These are phyloP conservation scores for Ogataea hybrid DNA, from an alignment of 1,139 yeast genomes.

Conservation along the genomic window DNA sequence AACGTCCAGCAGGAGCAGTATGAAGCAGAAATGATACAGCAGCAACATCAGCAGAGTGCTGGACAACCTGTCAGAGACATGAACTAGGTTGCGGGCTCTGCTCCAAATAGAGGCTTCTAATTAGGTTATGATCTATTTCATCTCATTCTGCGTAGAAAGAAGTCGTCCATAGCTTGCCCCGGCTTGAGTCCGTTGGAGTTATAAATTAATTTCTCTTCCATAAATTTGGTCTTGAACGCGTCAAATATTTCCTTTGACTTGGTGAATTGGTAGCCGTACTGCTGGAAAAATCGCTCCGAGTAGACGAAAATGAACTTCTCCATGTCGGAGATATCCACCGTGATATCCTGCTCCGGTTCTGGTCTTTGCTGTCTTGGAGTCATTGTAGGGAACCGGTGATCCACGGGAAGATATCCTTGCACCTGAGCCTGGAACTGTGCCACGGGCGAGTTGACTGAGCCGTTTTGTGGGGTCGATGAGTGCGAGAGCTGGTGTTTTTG, in stretches of 20 bases:
- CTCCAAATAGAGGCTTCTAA: neutral
- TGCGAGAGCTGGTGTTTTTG: constrained; percentile 1
- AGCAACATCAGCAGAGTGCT: constrained; percentile 25
- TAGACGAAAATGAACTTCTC: constrained; percentile 22
- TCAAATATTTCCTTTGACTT: constrained; percentile 50
- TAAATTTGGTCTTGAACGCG: constrained; percentile 48
- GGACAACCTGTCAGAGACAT: constrained; percentile 6
- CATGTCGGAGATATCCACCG: constrained; percentile 21
- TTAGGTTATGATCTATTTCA: constrained; percentile 1
- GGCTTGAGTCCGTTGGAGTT: constrained; percentile 5
- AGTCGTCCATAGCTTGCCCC: constrained; percentile 25
- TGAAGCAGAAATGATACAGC: constrained; percentile 27
- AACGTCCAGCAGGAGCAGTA: constrained; percentile 25
- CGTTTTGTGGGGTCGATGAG: constrained; percentile 3
- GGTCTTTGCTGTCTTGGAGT: constrained; percentile 13
- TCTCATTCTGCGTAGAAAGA: constrained; percentile 22
- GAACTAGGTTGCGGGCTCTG: constrained; percentile 1
- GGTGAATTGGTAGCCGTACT: constrained; percentile 39
- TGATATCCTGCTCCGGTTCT: constrained; percentile 11
- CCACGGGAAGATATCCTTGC: constrained; percentile 15
- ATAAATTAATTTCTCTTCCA: constrained; percentile 41
- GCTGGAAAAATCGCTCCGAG: constrained; percentile 21
- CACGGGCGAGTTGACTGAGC: constrained; percentile 7
- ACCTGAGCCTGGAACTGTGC: constrained; percentile 13
- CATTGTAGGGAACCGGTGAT: constrained; percentile 10